Conservation (phyloP, 129 eudicot species). For the Mikania micrantha region DNA sequence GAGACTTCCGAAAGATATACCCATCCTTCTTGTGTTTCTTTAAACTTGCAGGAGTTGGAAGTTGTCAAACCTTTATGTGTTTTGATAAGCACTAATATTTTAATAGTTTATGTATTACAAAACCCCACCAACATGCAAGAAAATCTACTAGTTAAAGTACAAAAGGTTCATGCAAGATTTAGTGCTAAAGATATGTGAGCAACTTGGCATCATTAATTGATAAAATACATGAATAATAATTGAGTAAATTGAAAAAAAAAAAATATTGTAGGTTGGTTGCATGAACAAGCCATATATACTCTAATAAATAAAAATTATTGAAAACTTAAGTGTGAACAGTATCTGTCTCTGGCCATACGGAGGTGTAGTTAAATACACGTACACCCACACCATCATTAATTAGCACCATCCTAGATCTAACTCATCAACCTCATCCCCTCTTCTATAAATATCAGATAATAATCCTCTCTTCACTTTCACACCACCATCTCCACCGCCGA, state of each 20-base stretch:
- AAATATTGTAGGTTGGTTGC: background rate
- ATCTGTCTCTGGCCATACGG: background rate
- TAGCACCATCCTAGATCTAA: conserved; percentile 25
- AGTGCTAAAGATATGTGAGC: no score
- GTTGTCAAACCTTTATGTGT: no score
- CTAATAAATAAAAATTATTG: background rate
- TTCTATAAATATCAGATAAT: background rate
- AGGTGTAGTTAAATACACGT: conserved; percentile 17
- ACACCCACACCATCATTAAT: conserved; percentile 30
- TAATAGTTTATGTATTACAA: no score
- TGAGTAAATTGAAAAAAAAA: background rate
- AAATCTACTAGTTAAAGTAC: no score
- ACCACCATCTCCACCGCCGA: conserved; percentile 5
- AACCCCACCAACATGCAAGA: no score
- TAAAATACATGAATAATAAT: background rate
- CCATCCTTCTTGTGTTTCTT: no score
- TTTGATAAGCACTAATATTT: no score
- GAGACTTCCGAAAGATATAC: no score
- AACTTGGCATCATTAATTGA: background rate
- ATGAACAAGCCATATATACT: background rate
- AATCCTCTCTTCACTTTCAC: conserved; percentile 15
- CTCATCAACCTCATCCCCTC: background rate
- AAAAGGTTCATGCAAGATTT: no score
- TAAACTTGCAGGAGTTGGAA: no score
- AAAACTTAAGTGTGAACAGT: conserved; percentile 17